phyloP scores from a whole-genome alignment of 352 stramenopile genomes.

The Globisporangium radiosum region DNA sequence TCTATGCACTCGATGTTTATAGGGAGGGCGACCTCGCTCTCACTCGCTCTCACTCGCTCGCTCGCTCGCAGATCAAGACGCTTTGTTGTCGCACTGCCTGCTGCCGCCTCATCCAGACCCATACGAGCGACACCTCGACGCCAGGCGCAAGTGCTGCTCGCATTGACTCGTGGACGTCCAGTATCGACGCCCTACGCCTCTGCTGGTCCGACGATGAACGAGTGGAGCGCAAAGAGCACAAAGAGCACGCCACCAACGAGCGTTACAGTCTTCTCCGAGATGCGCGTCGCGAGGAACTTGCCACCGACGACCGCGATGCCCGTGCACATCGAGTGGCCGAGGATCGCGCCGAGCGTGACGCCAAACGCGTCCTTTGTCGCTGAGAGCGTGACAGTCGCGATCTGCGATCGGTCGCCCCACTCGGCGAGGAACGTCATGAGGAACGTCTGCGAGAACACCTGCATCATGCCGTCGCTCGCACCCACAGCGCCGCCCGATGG shows the following conservation, averaged over 20 bases:
- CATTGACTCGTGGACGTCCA: too few species aligned
- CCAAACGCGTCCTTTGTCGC: slow-evolving; percentile 93
- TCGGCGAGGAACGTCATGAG: slow-evolving; percentile 98
- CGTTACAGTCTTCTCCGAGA: slow-evolving; percentile 96
- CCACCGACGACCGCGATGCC: slow-evolving; percentile 96
- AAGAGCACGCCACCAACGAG: slow-evolving; percentile 95
- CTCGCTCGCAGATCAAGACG: neutral
- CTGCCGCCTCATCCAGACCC: too few species aligned
- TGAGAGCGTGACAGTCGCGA: slow-evolving; percentile 97
- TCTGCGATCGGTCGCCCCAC: slow-evolving; percentile 97
- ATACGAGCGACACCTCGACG: too few species aligned
- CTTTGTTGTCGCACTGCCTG: too few species aligned
- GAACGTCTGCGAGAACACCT: slow-evolving; percentile 93
- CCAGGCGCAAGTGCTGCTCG: too few species aligned
- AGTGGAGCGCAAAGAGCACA: slow-evolving; percentile 96
- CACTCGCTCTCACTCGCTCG: neutral
- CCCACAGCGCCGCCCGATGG: slow-evolving; percentile 10
- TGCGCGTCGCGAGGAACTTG: slow-evolving; percentile 96
- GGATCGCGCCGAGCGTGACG: slow-evolving; percentile 94
- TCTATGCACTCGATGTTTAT: neutral
- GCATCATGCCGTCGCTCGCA: slow-evolving; percentile 52
- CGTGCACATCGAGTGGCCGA: slow-evolving; percentile 98
- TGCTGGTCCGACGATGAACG: slow-evolving; percentile 86
- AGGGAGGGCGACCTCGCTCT: too few species aligned
- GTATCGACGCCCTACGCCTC: slow-evolving; percentile 10